Conservation (phyloP, 805 yeast genomes). For the Saccharomycopsis microspora region DNA sequence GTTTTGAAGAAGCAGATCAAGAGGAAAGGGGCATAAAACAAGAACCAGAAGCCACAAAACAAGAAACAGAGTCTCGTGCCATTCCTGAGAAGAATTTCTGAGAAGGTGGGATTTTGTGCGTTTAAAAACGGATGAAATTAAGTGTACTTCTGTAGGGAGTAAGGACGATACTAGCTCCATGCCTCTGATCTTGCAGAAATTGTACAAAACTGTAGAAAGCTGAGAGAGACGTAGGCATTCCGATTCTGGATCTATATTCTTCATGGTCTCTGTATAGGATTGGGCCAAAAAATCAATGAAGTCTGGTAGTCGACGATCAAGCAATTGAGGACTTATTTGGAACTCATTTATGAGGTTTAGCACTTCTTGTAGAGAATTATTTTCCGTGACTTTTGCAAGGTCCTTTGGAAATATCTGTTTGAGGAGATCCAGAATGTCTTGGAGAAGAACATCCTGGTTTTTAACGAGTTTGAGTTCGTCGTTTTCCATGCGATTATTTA, state of each 20-base stretch:
- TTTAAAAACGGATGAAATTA: slow-evolving; percentile 29
- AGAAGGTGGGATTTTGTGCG: neutral
- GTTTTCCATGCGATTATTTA: slow-evolving; percentile 20
- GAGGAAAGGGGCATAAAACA: slow-evolving; percentile 62
- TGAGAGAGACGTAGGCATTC: neutral
- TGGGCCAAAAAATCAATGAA: slow-evolving; percentile 25
- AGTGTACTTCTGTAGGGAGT: slow-evolving; percentile 47
- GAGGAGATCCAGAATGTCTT: slow-evolving; percentile 9
- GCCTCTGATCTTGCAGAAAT: slow-evolving; percentile 54
- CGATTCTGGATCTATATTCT: neutral
- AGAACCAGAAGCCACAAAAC: slow-evolving; percentile 66
- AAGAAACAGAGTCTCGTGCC: slow-evolving; percentile 40
- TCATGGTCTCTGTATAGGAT: slow-evolving; percentile 18
- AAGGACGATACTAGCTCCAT: slow-evolving; percentile 47
- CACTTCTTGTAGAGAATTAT: neutral
- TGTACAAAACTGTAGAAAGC: slow-evolving; percentile 36
- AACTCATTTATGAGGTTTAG: slow-evolving; percentile 34
- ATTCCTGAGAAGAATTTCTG: slow-evolving; percentile 18
- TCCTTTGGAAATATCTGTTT: no score
- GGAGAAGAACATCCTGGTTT: slow-evolving; percentile 19
- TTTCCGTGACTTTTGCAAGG: neutral
- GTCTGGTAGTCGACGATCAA: slow-evolving; percentile 30
- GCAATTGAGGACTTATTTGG: slow-evolving; percentile 40
- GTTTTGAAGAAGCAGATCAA: slow-evolving; percentile 27
- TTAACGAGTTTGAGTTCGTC: slow-evolving; percentile 23